Base-by-base conservation (phyloP, 1,284 basidiomycete genomes). In the Cerrena zonata region DNA sequence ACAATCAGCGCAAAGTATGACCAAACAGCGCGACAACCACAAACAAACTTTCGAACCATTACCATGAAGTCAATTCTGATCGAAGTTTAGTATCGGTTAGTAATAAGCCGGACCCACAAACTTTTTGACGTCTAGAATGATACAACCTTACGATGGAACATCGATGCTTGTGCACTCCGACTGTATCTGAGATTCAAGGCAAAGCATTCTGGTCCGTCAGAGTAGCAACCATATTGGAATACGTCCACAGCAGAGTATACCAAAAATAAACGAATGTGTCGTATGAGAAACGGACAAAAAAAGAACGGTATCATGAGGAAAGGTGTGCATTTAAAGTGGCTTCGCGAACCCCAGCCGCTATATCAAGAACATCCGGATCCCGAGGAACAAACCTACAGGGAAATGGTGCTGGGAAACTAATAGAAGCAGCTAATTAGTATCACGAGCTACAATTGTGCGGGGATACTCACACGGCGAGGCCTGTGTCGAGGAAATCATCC, bases 401-500 rank as follows among this genome's bases (percentile, higher is more conserved):
- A 23, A 48, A 48, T 15, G 34, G 47, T 5, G 19, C 37, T 12
- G 47, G 47, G n/a, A 41, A 5, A n/a, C 47, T 48, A 24, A n/a
- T n/a, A 23, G 41, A 15, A 38, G 4, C 13, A n/a, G 19, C 5
- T 12, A 27, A 42, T 13, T 19, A 41, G 10, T 10, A 41, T 41
- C 13, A 41, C 10, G 11, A 13, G 13, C 12, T n/a, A 21, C 19
- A 13, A 21, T 10, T 10, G 11, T 41, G 10, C 12, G n/a, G 21
- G 12, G 39, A 13, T 18, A 48, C 47, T 12, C 22, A 48, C 47
- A 48, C 37, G 24, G 41, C 47, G 5, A 48, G n/a, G 5, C 47
- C 47, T 24, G 39, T 37, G 25, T 48, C 47, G 25, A 19, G 12
- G 12, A 39, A 40, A 22, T 48, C 23, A 24, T 48, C 47, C 5